Percentiles rank a stretch among this genome's conserved stretches.
phyloP scores from a whole-genome alignment of 2,329 filamentous ascomycete species.

The Penicillium expansum region DNA sequence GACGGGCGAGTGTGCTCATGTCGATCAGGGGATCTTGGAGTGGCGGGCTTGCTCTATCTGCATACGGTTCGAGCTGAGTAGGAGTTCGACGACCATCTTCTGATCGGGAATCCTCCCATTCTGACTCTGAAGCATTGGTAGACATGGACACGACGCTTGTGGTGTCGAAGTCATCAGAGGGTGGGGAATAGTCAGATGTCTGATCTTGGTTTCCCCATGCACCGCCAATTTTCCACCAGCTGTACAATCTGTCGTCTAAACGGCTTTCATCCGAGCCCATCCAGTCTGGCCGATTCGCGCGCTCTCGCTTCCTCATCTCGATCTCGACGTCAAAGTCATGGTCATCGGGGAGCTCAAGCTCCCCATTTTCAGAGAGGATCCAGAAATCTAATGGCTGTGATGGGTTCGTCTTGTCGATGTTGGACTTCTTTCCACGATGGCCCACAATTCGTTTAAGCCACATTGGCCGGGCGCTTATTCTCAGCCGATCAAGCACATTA shows the following conservation, averaged over 20 bases:
- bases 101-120: constrained; percentile 48
- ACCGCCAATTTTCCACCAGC: constrained; percentile 78
- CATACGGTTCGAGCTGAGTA: constrained; percentile 62
- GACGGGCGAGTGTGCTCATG: constrained; percentile 67
- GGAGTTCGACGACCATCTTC: constrained; percentile 64
- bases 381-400: constrained; percentile 51
- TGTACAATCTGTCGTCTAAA: constrained; percentile 72
- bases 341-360: constrained; percentile 56
- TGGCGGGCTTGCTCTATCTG: constrained; percentile 52
- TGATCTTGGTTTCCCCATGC: constrained; percentile 80
- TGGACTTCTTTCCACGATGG: constrained; percentile 21
- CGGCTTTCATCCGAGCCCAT: constrained; percentile 58
- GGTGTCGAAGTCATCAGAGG: constrained; percentile 62
- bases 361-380: constrained; percentile 53
- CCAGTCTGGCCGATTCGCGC: constrained; percentile 41
- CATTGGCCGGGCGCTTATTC: constrained; percentile 60
- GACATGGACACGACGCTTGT: constrained; percentile 76
- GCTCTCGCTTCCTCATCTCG: constrained; percentile 66
- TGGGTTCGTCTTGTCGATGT: constrained; percentile 10
- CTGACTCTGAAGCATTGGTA: constrained; percentile 50
- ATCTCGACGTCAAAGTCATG: constrained; percentile 75
- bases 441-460: constrained; percentile 55
- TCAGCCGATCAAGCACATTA: constrained; percentile 56
- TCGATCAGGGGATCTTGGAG: constrained; percentile 62
- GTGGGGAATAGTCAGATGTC: constrained; percentile 72